Base-by-base conservation (phyloP, 768 basidiomycete genomes). In the Leccinum longicurvipes region DNA sequence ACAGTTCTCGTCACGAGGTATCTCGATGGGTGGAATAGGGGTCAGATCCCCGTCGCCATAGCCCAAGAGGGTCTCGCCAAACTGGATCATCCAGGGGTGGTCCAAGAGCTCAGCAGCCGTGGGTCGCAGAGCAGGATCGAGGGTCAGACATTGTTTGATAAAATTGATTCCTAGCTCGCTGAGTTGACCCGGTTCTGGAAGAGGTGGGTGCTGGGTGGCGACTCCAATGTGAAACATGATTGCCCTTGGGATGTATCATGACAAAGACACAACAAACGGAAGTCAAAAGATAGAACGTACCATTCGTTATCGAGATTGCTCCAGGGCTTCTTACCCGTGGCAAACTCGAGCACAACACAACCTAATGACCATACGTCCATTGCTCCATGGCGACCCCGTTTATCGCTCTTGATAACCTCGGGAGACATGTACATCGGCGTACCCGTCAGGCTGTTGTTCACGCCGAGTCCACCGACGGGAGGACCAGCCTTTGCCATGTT, bases 381-480 rank as follows among this genome's bases (percentile, higher is more conserved):
- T 11, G 96, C 93, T 17, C 97, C 97, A 60, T 91, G 86, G 50
- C 89, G 80, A 25, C 94, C 93, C 14, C 85, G 78, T 59, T 81
- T 87, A 63, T 96, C 93, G 63, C 90, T 97, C 75, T 96, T 92
- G 77, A 99, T 98, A 52, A 97, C 85, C 69, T 99, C 97, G 2
- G 97, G 97, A 6, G 95, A 97, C 93, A 99, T 98, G 72, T 99
- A 98, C 96, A 98, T 98, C 0, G 97, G 97, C 12, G 97, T 99
- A 17, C 94, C 96, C 1, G 95, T 97, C 31, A 99, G 75, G 62
- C 90, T 91, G 73, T 93, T 94, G 68, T 86, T 86, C 73, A 87
- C 77, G 29, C 79, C 83, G 24, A 79, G 68, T 6, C 76, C 72
- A 44, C 64, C 70, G 14, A 69, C 62, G 15, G 68, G 57, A 31